Conservation (phyloP, 306 rosid species). For the Rosa persica region DNA sequence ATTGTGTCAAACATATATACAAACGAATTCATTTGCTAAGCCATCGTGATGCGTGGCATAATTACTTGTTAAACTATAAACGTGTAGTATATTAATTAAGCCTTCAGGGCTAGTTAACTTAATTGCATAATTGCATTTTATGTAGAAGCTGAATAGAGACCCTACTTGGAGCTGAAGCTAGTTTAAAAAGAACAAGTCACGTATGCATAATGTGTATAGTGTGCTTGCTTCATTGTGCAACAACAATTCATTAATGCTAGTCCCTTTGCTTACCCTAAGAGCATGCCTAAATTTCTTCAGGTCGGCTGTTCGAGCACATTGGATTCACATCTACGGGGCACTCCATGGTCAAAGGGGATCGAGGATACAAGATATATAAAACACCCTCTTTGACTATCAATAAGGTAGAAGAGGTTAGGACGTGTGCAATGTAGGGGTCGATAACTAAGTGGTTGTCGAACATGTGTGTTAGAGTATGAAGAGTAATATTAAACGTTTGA, state of each 20-base stretch:
- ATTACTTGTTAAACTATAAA: conserved; percentile 15
- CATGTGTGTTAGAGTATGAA: background rate
- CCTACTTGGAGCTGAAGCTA: conserved; percentile 40
- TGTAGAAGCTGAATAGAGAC: conserved; percentile 16
- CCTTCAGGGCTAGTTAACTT: conserved; percentile 24
- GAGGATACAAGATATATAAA: conserved; percentile 11
- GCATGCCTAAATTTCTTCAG: conserved; percentile 52
- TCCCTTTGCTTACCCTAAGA: conserved; percentile 70
- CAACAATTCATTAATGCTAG: conserved; percentile 23
- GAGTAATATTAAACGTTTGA: too few relatives aligned
- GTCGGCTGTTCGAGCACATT: conserved; percentile 32
- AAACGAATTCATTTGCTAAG: background rate
- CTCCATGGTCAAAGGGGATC: background rate
- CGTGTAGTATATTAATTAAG: background rate
- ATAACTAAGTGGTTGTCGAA: background rate
- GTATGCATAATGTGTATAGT: conserved; percentile 4
- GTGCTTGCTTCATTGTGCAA: conserved; percentile 27
- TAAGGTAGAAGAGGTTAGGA: background rate
- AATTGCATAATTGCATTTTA: background rate
- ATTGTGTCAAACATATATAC: background rate
- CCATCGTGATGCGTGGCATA: background rate
- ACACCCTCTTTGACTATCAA: conserved; percentile 45
- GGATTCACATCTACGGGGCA: conserved; percentile 18
- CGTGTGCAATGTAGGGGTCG: too few relatives aligned
- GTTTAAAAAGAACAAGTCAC: conserved; percentile 24